phyloP scores from a whole-genome alignment of 352 stramenopile species.

The Pythium vanterpoolii region DNA sequence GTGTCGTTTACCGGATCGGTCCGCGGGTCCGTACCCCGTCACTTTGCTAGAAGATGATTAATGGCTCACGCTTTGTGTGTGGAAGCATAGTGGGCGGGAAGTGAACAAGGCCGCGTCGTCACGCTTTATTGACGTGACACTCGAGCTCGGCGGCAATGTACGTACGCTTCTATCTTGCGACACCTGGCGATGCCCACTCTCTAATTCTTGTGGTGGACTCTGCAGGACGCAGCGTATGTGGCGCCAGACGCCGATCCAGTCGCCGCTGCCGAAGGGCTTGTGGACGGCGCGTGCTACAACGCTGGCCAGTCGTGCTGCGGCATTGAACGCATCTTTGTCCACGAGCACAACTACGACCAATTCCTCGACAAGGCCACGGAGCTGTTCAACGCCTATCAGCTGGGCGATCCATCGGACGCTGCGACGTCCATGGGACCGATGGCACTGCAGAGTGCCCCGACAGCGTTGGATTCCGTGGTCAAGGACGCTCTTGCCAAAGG shows the following conservation, averaged over 20 bases:
- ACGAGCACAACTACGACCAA: conserved; percentile 73
- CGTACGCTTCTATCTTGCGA: not conserved
- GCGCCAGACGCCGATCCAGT: conserved; percentile 61
- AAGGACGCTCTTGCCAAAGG: conserved; percentile 75
- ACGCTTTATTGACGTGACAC: conserved; percentile 74
- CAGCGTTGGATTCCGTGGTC: conserved; percentile 53
- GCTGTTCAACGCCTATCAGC: conserved; percentile 60
- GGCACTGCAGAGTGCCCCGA: conserved; percentile 45
- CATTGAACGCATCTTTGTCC: conserved; percentile 84
- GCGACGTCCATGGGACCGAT: conserved; percentile 71
- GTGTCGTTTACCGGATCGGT: conserved; percentile 86
- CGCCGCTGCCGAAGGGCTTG: conserved; percentile 60
- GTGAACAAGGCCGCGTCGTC: conserved; percentile 53
- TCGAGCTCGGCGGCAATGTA: conserved; percentile 84
- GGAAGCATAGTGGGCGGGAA: conserved; percentile 45
- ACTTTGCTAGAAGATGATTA: not conserved
- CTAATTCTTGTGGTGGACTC: not conserved
- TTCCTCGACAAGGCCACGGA: conserved; percentile 66
- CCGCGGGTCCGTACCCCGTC: conserved; percentile 34
- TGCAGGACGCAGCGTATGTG: conserved; percentile 73
- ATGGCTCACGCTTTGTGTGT: not conserved
- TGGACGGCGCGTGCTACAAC: conserved; percentile 84
- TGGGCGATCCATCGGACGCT: conserved; percentile 61
- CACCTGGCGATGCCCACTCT: not conserved
- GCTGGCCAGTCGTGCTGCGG: conserved; percentile 82